These are phyloP conservation scores for Acacia acuminata DNA, from an alignment of 306 rosid species.

Conservation along the genomic window DNA sequence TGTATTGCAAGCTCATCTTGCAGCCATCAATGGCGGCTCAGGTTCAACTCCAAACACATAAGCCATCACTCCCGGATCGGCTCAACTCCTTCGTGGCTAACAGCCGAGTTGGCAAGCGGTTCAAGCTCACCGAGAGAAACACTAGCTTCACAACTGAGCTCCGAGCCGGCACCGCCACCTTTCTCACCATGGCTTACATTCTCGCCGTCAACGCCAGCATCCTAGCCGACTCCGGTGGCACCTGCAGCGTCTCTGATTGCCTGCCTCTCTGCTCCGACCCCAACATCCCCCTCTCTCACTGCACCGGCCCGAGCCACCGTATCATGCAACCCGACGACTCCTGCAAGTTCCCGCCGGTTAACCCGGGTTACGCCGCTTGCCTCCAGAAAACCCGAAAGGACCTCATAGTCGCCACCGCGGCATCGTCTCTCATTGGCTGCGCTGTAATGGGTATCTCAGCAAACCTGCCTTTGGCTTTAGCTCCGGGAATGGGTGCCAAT, in stretches of 20 bases:
- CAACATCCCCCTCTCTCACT: slow-evolving; percentile 26
- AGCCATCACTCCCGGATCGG: slow-evolving; percentile 32
- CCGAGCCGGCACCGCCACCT: slow-evolving; percentile 87
- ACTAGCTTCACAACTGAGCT: slow-evolving; percentile 86
- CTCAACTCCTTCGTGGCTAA: slow-evolving; percentile 48
- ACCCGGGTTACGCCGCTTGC: slow-evolving; percentile 72
- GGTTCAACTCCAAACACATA: not conserved
- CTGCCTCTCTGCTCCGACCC: slow-evolving; percentile 62
- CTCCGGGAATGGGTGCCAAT: slow-evolving; percentile 93
- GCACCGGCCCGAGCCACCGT: slow-evolving; percentile 38
- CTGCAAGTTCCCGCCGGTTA: slow-evolving; percentile 80
- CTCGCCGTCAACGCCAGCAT: slow-evolving; percentile 90
- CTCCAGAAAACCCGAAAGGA: slow-evolving; percentile 60
- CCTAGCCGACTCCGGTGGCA: slow-evolving; percentile 79
- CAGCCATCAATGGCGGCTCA: not conserved
- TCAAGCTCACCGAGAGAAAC: slow-evolving; percentile 71
- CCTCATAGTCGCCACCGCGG: slow-evolving; percentile 76
- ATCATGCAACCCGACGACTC: slow-evolving; percentile 49
- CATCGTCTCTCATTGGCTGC: slow-evolving; percentile 73
- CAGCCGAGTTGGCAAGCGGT: slow-evolving; percentile 56
- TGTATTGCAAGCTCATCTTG: not conserved
- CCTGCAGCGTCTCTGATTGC: slow-evolving; percentile 71
- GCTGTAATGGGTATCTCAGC: slow-evolving; percentile 79
- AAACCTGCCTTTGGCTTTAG: slow-evolving; percentile 77
- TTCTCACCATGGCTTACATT: slow-evolving; percentile 95